A percentile compares a stretch with the other conserved stretches of the same genome.
phyloP scores from a whole-genome alignment of 345 rosid genomes.

The Hibiscus trionum region DNA sequence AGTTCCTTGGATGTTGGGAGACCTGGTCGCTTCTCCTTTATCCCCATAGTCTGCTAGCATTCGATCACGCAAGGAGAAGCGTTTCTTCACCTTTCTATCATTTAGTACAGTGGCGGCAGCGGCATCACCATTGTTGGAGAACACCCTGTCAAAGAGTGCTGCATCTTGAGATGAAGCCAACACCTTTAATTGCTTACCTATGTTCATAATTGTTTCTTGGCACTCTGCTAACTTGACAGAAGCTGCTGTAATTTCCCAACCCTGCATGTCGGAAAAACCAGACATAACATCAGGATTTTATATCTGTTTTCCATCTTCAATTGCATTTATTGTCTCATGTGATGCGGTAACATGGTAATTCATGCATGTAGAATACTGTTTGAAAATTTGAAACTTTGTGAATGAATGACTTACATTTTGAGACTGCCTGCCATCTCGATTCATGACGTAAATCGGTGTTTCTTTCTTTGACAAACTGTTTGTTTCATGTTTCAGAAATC shows the following conservation, averaged over 20 bases:
- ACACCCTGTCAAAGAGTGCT: conserved; percentile 35
- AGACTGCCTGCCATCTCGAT: conserved; percentile 36
- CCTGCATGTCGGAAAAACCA: conserved; percentile 29
- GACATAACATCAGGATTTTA: neutral
- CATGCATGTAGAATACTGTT: neutral
- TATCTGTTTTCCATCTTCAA: neutral
- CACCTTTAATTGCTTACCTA: conserved; percentile 74
- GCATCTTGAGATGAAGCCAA: conserved; percentile 45
- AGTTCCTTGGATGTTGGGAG: conserved; percentile 11
- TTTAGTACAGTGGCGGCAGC: conserved; percentile 19
- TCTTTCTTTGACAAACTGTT: conserved; percentile 56
- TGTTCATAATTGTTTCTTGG: conserved; percentile 68
- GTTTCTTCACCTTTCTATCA: conserved; percentile 28
- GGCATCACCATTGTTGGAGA: conserved; percentile 13
- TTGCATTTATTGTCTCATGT: neutral
- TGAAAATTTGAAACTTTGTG: neutral
- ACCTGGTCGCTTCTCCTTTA: conserved; percentile 29
- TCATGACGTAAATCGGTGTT: conserved; percentile 20
- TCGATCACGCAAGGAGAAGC: conserved; percentile 50
- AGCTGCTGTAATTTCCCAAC: conserved; percentile 59
- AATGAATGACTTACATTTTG: conserved; percentile 45
- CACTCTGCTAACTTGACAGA: conserved; percentile 76
- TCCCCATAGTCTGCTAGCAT: conserved; percentile 53
- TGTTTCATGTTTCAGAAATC: conserved; percentile 14
- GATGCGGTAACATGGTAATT: neutral